A percentile compares a stretch with the other conserved stretches of the same genome.
Conservation (phyloP, 441 rosid genomes). For the Oxalis stricta region DNA sequence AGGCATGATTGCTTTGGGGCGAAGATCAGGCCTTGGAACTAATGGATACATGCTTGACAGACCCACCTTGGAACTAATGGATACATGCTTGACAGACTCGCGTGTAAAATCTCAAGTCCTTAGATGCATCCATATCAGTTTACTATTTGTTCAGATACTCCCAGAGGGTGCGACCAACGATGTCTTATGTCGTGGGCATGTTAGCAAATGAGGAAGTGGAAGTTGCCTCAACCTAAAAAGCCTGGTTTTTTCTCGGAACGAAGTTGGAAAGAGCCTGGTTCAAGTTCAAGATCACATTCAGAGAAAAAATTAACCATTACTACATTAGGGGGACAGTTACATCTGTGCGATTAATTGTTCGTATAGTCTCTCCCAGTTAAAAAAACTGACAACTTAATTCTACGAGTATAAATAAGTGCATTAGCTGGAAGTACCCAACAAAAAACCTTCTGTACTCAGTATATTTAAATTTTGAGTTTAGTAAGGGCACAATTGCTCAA, state of each 20-base stretch:
- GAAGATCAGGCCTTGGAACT: conserved; percentile 32
- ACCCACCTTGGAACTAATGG: conserved; percentile 11
- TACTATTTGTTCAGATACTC: conserved; percentile 26
- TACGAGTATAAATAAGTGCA: too few species aligned
- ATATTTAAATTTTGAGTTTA: too few species aligned
- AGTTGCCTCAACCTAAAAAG: conserved; percentile 17
- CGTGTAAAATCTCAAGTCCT: conserved; percentile 6
- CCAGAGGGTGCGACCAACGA: conserved; percentile 24
- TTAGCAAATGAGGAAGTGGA: conserved; percentile 14
- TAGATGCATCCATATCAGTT: conserved; percentile 22
- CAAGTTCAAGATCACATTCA: too few species aligned
- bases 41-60: conserved; percentile 14
- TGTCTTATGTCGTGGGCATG: conserved; percentile 28
- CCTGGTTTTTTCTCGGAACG: conserved; percentile 22
- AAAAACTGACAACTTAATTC: too few species aligned
- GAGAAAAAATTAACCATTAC: too few species aligned
- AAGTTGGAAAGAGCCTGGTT: too few species aligned
- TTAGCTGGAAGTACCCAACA: too few species aligned
- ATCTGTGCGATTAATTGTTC: too few species aligned
- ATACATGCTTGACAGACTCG: conserved; percentile 2
- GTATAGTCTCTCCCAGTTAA: too few species aligned
- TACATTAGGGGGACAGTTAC: too few species aligned
- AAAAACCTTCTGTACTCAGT: too few species aligned
- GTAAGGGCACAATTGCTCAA: too few species aligned
- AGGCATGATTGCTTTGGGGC: not conserved